Evolutionary conservation across 1,284 basidiomycete species (phyloP).

Genomic region (Rhodotorula sp.): DNA sequence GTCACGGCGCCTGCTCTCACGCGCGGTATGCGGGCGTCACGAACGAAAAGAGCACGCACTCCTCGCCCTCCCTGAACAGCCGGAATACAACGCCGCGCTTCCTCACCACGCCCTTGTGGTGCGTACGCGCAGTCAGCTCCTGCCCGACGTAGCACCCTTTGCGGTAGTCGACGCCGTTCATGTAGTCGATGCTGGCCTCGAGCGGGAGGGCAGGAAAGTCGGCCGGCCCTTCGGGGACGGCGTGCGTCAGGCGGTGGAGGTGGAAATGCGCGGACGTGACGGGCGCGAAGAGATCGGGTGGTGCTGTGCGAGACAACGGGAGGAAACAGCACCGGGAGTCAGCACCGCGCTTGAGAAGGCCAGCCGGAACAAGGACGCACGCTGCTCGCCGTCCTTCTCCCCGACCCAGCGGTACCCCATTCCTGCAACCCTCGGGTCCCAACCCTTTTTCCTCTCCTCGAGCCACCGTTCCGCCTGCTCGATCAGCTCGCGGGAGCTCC

Average conservation of each 20-base stretch:
- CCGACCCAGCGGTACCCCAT: slow-evolving; percentile 69
- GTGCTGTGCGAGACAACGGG: neutral
- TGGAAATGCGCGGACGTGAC: slow-evolving; percentile 59
- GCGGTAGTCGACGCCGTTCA: slow-evolving; percentile 93
- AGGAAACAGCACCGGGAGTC: too few species aligned
- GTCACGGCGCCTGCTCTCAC: neutral
- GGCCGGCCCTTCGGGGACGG: slow-evolving; percentile 80
- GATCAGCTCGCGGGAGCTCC: slow-evolving; percentile 65
- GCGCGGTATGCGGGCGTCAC: neutral
- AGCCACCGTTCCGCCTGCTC: slow-evolving; percentile 51
- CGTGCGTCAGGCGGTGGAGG: slow-evolving; percentile 75
- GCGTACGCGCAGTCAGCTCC: slow-evolving; percentile 93
- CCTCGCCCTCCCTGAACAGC: slow-evolving; percentile 50
- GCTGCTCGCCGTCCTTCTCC: slow-evolving; percentile 11
- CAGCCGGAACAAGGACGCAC: neutral
- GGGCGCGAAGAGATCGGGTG: slow-evolving; percentile 23
- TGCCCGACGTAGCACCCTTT: slow-evolving; percentile 99
- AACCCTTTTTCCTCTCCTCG: slow-evolving; percentile 50
- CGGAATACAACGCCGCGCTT: slow-evolving; percentile 85
- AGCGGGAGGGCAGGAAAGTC: slow-evolving; percentile 89
- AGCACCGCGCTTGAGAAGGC: too few species aligned
- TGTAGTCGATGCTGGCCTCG: slow-evolving; percentile 89
- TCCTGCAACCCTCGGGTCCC: slow-evolving; percentile 71
- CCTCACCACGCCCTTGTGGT: slow-evolving; percentile 87
- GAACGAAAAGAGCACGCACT: slow-evolving; percentile 16